These are phyloP conservation scores for Nakataea oryzae DNA, from an alignment of 2,329 filamentous ascomycete species.

Conservation along the genomic window DNA sequence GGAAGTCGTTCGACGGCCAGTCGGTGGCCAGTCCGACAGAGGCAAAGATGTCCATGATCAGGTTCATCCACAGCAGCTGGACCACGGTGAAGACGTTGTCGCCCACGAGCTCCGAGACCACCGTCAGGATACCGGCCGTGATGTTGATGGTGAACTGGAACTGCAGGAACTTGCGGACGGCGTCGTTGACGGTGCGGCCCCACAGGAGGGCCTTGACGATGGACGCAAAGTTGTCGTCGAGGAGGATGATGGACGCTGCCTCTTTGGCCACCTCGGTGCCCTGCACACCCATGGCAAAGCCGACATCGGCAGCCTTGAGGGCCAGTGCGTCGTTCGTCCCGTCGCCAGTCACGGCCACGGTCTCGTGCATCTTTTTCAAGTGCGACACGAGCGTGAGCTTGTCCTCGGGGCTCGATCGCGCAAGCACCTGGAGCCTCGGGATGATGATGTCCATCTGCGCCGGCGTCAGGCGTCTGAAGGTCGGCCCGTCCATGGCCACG, in stretches of 20 bases:
- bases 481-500: slow-evolving; percentile 48
- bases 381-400: slow-evolving; percentile 38
- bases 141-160: slow-evolving; percentile 55
- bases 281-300: slow-evolving; percentile 51
- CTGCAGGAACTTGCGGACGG: slow-evolving; percentile 53
- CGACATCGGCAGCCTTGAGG: slow-evolving; percentile 50
- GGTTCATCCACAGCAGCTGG: slow-evolving; percentile 52
- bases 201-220: slow-evolving; percentile 52
- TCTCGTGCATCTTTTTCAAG: slow-evolving; percentile 22
- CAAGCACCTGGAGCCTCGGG: slow-evolving; percentile 39
- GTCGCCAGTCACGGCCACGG: slow-evolving; percentile 47
- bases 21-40: slow-evolving; percentile 42
- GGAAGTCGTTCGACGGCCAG: slow-evolving; percentile 29
- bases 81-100: slow-evolving; percentile 47
- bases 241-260: slow-evolving; percentile 49
- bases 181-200: slow-evolving; percentile 53
- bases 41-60: slow-evolving; percentile 55
- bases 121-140: slow-evolving; percentile 48
- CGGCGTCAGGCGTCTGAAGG: slow-evolving; percentile 37
- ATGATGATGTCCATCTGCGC: slow-evolving; percentile 40
- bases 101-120: slow-evolving; percentile 45
- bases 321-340: slow-evolving; percentile 53
- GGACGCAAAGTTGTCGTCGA: slow-evolving; percentile 50
- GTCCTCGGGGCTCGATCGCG: slow-evolving; percentile 40
- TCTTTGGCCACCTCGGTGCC: slow-evolving; percentile 55